phyloP scores from a whole-genome alignment of 805 yeast species.

The Cyberlindnera xylosilytica region DNA sequence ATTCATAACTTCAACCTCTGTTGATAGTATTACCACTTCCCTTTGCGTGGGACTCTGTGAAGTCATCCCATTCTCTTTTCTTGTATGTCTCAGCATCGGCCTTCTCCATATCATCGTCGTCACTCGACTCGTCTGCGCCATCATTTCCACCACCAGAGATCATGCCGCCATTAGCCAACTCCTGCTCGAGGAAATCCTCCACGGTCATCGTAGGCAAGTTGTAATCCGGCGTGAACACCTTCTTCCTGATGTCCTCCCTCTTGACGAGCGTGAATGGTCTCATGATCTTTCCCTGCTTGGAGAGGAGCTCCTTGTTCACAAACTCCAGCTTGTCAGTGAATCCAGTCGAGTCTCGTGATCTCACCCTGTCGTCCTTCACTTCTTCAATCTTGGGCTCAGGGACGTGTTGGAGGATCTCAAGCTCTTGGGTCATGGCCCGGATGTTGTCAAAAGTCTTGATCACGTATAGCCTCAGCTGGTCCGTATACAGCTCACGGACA shows the following conservation, averaged over 20 bases:
- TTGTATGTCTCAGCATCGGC: constrained; percentile 68
- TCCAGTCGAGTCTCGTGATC: constrained; percentile 35
- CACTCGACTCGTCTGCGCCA: constrained; percentile 38
- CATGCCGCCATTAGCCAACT: constrained; percentile 81
- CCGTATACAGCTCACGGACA: constrained; percentile 51
- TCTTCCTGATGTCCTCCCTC: constrained; percentile 52
- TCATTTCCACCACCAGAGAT: constrained; percentile 42
- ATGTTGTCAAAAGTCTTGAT: constrained; percentile 52
- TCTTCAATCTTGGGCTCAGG: constrained; percentile 31
- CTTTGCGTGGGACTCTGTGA: constrained; percentile 76
- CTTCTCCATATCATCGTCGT: constrained; percentile 59
- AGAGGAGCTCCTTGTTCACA: constrained; percentile 48
- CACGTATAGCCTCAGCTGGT: constrained; percentile 51
- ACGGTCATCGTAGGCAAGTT: constrained; percentile 90
- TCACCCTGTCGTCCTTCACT: constrained; percentile 19
- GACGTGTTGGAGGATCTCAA: constrained; percentile 53
- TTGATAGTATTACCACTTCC: constrained; percentile 90
- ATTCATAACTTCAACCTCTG: constrained; percentile 39
- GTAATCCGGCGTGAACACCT: constrained; percentile 91
- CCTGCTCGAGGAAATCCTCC: constrained; percentile 87
- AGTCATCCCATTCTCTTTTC: constrained; percentile 90
- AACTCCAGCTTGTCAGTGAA: constrained; percentile 66
- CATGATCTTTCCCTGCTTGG: constrained; percentile 73
- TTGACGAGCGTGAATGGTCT: constrained; percentile 80
- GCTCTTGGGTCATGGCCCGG: constrained; percentile 62